Percentiles rank a stretch among this genome's conserved stretches.
Evolutionary conservation across 495 filamentous ascomycete genomes (phyloP).

Genomic region (Penicillium tannophilum): DNA sequence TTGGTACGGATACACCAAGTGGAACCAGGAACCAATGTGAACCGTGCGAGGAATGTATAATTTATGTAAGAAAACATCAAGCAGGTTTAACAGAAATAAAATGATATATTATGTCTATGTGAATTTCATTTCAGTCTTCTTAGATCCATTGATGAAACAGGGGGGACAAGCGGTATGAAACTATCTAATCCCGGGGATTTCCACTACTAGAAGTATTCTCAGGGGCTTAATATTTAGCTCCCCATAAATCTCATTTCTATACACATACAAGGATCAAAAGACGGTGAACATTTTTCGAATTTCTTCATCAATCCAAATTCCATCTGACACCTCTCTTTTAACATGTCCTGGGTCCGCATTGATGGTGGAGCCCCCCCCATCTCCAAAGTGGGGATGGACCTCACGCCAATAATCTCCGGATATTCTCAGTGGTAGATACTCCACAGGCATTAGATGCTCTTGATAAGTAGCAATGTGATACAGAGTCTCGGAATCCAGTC

Average conservation of each 20-base stretch:
- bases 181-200: too few relatives aligned
- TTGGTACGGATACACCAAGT: not conserved
- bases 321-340: not conserved
- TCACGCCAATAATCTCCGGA: not conserved
- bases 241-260: too few relatives aligned
- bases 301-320: not conserved
- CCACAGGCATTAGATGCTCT: not conserved
- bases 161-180: not conserved
- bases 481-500: not conserved
- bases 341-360: not conserved
- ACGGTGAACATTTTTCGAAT: not conserved
- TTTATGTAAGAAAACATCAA: not conserved
- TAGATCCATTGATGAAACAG: not conserved
- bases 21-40: constrained; percentile 1
- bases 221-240: too few relatives aligned
- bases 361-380: not conserved
- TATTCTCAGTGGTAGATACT: not conserved
- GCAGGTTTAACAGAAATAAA: too few relatives aligned
- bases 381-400: not conserved
- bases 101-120: too few relatives aligned
- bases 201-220: too few relatives aligned
- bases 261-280: too few relatives aligned
- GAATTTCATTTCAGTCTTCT: not conserved
- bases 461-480: not conserved
- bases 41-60: constrained; percentile 6